Evolutionary conservation across 2,329 filamentous ascomycete species (phyloP).

Genomic region (Helicocarpus griseus): DNA sequence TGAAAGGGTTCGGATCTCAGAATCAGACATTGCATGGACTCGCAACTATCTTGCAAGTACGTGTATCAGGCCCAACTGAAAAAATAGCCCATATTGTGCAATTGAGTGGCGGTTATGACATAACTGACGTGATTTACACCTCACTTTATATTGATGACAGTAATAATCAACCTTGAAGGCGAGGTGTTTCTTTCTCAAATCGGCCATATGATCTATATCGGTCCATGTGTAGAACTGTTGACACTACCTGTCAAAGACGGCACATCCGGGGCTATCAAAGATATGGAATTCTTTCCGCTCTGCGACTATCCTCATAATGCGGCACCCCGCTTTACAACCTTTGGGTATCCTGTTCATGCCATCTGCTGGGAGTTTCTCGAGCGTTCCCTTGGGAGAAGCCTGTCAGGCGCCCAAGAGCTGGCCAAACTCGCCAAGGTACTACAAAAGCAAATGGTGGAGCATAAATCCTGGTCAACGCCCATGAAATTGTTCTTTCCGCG

Average conservation of each 20-base stretch:
- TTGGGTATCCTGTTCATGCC: slow-evolving; percentile 1
- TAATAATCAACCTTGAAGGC: neutral
- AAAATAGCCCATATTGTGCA: no score
- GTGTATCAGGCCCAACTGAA: no score
- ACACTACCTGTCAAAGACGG: slow-evolving; percentile 2
- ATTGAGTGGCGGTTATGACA: no score
- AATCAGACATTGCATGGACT: no score
- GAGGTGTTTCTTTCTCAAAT: slow-evolving; percentile 1
- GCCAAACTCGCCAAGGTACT: slow-evolving; percentile 1
- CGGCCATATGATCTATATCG: slow-evolving; percentile 1
- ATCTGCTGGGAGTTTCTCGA: neutral
- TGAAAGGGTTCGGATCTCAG: no score
- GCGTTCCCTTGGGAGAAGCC: neutral
- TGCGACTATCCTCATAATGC: neutral
- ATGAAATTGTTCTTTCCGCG: neutral
- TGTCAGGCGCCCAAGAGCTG: neutral
- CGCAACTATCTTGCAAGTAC: no score
- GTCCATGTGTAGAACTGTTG: slow-evolving; percentile 1
- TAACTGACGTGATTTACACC: no score
- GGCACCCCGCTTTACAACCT: neutral
- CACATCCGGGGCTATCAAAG: neutral
- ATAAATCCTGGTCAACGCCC: neutral
- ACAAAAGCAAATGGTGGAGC: neutral
- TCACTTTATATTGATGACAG: neutral
- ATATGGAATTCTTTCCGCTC: neutral